Percentiles rank a stretch among this genome's conserved stretches.
These are phyloP conservation scores for Pseudopithomyces maydicus DNA, from an alignment of 2,329 filamentous ascomycete genomes.

Conservation along the genomic window DNA sequence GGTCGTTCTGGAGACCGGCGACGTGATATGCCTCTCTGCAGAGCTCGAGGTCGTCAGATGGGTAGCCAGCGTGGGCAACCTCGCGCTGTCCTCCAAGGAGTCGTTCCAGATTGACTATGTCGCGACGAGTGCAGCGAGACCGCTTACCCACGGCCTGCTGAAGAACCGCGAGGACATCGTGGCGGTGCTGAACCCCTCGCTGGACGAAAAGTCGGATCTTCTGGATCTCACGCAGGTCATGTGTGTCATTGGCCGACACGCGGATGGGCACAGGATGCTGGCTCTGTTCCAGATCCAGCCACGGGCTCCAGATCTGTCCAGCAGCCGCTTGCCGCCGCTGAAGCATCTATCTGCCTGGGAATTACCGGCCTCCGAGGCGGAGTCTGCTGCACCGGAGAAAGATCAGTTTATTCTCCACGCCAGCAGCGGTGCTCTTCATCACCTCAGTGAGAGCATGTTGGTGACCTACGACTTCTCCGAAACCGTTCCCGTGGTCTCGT, in stretches of 20 bases:
- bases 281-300: conserved; percentile 37
- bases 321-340: conserved; percentile 31
- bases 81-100: conserved; percentile 21
- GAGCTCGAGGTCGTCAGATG: conserved; percentile 50
- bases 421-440: conserved; percentile 66
- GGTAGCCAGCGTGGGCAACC: conserved; percentile 28
- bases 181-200: conserved; percentile 41
- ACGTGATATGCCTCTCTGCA: conserved; percentile 64
- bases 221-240: conserved; percentile 44
- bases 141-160: conserved; percentile 51
- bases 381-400: conserved; percentile 12
- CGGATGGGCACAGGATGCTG: conserved; percentile 23
- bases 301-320: conserved; percentile 36
- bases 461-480: conserved; percentile 68
- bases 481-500: conserved; percentile 65
- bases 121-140: conserved; percentile 42
- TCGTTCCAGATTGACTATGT: conserved; percentile 38
- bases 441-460: conserved; percentile 60
- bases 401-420: conserved; percentile 63
- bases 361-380: conserved; percentile 27
- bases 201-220: conserved; percentile 32
- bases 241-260: conserved; percentile 34
- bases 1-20: conserved; percentile 64
- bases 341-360: conserved; percentile 40
- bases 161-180: conserved; percentile 51